These are phyloP conservation scores for Botrytis hyacinthi DNA, from an alignment of 2,329 filamentous ascomycete genomes.

Conservation along the genomic window DNA sequence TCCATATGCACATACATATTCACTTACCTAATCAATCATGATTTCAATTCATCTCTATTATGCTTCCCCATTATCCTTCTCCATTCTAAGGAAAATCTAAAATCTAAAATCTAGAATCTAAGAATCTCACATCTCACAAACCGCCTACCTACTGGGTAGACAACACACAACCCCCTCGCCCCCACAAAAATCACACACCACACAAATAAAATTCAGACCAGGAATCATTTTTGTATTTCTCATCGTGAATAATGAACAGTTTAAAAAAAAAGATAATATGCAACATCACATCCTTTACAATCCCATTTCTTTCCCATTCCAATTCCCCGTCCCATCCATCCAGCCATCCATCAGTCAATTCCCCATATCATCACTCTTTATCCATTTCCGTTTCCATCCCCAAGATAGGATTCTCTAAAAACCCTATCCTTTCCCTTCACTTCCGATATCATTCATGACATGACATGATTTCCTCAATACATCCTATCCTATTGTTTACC, in stretches of 20 bases:
- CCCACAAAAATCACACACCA: background rate
- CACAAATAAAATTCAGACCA: background rate
- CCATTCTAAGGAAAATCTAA: too few relatives aligned
- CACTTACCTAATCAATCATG: too few relatives aligned
- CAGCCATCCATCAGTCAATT: background rate
- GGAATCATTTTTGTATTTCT: slow-evolving; percentile 2
- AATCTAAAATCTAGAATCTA: too few relatives aligned
- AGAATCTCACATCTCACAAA: background rate
- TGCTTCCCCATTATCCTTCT: too few relatives aligned
- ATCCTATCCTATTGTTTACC: slow-evolving; percentile 15
- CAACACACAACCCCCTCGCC: background rate
- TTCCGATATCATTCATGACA: slow-evolving; percentile 9
- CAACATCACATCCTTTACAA: slow-evolving; percentile 23
- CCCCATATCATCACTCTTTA: background rate
- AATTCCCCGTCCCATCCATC: background rate
- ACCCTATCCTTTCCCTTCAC: background rate
- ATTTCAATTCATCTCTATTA: too few relatives aligned
- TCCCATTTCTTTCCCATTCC: slow-evolving; percentile 5
- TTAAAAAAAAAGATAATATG: slow-evolving; percentile 22
- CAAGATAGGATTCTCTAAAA: background rate
- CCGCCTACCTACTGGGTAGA: too few relatives aligned
- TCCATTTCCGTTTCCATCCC: background rate
- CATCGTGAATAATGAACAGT: slow-evolving; percentile 20
- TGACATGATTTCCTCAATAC: background rate
- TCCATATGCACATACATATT: too few relatives aligned